These are phyloP conservation scores for Phytophthora brassicae DNA, from an alignment of 352 stramenopile genomes.

Conservation along the genomic window DNA sequence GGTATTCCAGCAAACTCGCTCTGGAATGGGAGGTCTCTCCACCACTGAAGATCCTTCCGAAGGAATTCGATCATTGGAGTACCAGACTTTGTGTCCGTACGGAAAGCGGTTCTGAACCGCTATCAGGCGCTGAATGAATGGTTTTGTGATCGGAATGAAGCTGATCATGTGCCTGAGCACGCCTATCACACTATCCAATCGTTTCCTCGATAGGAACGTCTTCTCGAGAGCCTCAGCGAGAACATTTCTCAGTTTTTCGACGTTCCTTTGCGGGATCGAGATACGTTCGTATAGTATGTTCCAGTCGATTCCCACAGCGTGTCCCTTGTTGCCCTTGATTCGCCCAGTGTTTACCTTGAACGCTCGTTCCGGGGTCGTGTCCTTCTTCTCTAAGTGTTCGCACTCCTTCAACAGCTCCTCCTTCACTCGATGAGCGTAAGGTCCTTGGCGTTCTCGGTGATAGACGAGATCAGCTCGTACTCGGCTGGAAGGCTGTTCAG, in stretches of 20 bases:
- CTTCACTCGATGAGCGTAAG: too few species aligned
- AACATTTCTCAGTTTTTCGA: not conserved
- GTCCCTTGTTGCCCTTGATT: too few species aligned
- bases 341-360: too few species aligned
- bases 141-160: conserved; percentile 12
- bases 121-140: conserved; percentile 6
- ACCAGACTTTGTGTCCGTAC: not conserved
- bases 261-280: conserved; percentile 6
- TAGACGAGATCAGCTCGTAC: too few species aligned
- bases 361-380: too few species aligned
- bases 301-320: conserved; percentile 14
- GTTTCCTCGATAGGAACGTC: not conserved
- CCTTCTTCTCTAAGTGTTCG: too few species aligned
- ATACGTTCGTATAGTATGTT: not conserved
- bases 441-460: too few species aligned
- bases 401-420: too few species aligned
- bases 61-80: conserved; percentile 1
- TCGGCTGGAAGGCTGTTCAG: too few species aligned
- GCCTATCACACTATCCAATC: not conserved
- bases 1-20: conserved; percentile 5
- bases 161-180: conserved; percentile 9
- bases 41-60: conserved; percentile 3
- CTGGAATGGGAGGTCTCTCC: conserved; percentile 3
- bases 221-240: not conserved
- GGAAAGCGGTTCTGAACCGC: not conserved